Percentiles rank a stretch among this genome's conserved stretches.
Conservation (phyloP, 2,329 filamentous ascomycete genomes). For the Penicillium sp. region DNA sequence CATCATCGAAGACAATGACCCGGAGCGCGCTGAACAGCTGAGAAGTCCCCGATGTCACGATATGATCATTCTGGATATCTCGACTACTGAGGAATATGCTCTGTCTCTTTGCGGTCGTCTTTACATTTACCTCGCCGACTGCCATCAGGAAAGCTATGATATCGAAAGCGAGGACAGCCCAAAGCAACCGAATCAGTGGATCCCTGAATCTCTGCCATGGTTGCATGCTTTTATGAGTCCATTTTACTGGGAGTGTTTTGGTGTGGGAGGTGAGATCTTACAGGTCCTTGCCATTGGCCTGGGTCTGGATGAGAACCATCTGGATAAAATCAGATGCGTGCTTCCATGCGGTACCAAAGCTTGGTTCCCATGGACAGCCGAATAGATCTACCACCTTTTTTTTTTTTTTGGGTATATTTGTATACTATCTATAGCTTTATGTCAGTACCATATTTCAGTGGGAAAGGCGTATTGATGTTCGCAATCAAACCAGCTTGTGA, state of each 20-base stretch:
- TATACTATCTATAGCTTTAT: background rate
- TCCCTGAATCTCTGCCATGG: conserved; percentile 44
- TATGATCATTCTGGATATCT: conserved; percentile 22
- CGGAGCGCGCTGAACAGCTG: conserved; percentile 41
- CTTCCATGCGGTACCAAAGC: conserved; percentile 14
- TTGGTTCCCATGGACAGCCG: background rate
- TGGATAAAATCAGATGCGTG: conserved; percentile 31
- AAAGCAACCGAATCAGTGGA: conserved; percentile 50
- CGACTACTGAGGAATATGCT: background rate
- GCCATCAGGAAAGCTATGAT: conserved; percentile 49
- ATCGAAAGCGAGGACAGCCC: conserved; percentile 48
- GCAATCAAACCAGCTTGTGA: background rate
- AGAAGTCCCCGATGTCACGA: conserved; percentile 51
- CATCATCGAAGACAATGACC: conserved; percentile 40
- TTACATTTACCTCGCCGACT: background rate
- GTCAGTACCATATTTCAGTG: too few relatives aligned
- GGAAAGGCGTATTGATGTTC: background rate
- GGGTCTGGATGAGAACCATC: conserved; percentile 43
- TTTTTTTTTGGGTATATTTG: background rate
- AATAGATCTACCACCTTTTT: background rate
- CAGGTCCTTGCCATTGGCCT: conserved; percentile 47
- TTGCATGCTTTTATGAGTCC: conserved; percentile 47
- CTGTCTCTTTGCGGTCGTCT: conserved; percentile 1
- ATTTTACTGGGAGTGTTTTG: conserved; percentile 50
- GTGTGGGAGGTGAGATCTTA: conserved; percentile 44